Conservation (phyloP, 192 early-diverging fungal genomes). For the Coemansia biformis region DNA sequence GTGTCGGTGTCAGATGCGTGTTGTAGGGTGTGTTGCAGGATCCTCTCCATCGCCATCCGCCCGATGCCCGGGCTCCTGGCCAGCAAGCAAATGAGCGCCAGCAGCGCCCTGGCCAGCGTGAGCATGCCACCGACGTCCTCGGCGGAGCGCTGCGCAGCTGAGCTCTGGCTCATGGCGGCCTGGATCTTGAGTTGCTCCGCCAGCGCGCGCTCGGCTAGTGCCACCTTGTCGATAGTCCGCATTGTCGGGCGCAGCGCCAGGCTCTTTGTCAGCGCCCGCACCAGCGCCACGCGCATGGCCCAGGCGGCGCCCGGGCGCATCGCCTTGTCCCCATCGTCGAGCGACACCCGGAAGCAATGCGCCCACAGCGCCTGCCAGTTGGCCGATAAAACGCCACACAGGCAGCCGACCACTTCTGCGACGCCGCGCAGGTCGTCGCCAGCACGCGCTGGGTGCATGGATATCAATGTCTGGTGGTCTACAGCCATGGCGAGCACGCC, state of each 20-base stretch:
- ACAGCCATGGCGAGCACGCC: slow-evolving; percentile 17
- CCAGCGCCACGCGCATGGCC: slow-evolving; percentile 12
- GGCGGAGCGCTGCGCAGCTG: too few relatives aligned
- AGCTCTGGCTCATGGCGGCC: slow-evolving; percentile 9
- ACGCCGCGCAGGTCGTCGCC: background rate
- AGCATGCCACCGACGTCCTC: slow-evolving; percentile 1
- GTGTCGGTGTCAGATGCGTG: too few relatives aligned
- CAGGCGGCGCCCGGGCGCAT: slow-evolving; percentile 4
- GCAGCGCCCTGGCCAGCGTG: slow-evolving; percentile 17
- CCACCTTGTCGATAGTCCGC: slow-evolving; percentile 10
- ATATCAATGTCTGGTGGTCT: slow-evolving; percentile 1
- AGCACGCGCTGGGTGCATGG: background rate
- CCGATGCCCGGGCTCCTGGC: slow-evolving; percentile 8
- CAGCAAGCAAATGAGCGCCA: slow-evolving; percentile 9
- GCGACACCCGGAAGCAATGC: slow-evolving; percentile 14
- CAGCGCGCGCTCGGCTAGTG: slow-evolving; percentile 21
- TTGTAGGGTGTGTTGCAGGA: slow-evolving; percentile 13
- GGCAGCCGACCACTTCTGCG: slow-evolving; percentile 11
- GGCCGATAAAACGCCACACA: slow-evolving; percentile 15
- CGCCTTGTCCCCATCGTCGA: too few relatives aligned
- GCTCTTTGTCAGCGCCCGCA: slow-evolving; percentile 3
- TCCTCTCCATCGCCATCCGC: slow-evolving; percentile 21
- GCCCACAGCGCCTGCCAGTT: slow-evolving; percentile 35
- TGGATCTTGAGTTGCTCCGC: slow-evolving; percentile 24
- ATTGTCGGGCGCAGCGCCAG: slow-evolving; percentile 2